Evolutionary conservation across 306 rosid species (phyloP).

Genomic region (Castanea crenata): DNA sequence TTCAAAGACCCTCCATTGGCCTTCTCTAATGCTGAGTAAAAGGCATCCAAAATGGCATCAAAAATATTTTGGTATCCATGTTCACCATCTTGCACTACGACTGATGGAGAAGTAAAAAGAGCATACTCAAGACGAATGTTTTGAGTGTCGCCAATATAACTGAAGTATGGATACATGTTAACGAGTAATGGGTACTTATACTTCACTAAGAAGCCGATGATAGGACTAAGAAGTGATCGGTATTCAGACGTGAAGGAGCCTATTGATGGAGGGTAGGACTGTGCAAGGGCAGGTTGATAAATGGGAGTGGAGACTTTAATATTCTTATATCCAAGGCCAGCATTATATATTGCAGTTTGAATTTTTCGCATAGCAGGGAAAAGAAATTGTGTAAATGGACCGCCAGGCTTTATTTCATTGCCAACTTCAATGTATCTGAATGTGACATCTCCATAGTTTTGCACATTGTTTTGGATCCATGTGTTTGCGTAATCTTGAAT

Average conservation of each 20-base stretch:
- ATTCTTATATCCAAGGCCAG: slow-evolving; percentile 18
- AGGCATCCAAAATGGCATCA: slow-evolving; percentile 37
- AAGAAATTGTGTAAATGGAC: slow-evolving; percentile 17
- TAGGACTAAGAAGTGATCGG: slow-evolving; percentile 17
- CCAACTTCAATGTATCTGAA: slow-evolving; percentile 53
- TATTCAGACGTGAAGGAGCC: slow-evolving; percentile 25
- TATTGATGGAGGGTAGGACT: slow-evolving; percentile 44
- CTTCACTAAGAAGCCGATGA: slow-evolving; percentile 19
- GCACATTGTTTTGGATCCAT: slow-evolving; percentile 43
- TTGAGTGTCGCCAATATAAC: slow-evolving; percentile 1
- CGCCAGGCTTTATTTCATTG: slow-evolving; percentile 36
- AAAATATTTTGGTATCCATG: slow-evolving; percentile 38
- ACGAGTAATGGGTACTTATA: slow-evolving; percentile 34
- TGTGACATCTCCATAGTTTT: slow-evolving; percentile 28
- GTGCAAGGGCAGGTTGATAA: slow-evolving; percentile 10
- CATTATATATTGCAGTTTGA: slow-evolving; percentile 25
- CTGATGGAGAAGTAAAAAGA: slow-evolving; percentile 23
- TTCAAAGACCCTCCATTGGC: slow-evolving; percentile 29
- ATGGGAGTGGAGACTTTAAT: slow-evolving; percentile 48
- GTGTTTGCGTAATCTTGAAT: slow-evolving; percentile 27
- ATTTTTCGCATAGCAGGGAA: slow-evolving; percentile 46
- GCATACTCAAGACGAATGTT: slow-evolving; percentile 32
- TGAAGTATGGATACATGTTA: slow-evolving; percentile 39
- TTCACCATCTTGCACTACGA: slow-evolving; percentile 30
- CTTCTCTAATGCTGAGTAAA: slow-evolving; percentile 42